Percentiles rank a stretch among this genome's conserved stretches.
These are phyloP conservation scores for Carex pumila DNA, from an alignment of 176 grass and related monocot genomes.

Conservation along the genomic window DNA sequence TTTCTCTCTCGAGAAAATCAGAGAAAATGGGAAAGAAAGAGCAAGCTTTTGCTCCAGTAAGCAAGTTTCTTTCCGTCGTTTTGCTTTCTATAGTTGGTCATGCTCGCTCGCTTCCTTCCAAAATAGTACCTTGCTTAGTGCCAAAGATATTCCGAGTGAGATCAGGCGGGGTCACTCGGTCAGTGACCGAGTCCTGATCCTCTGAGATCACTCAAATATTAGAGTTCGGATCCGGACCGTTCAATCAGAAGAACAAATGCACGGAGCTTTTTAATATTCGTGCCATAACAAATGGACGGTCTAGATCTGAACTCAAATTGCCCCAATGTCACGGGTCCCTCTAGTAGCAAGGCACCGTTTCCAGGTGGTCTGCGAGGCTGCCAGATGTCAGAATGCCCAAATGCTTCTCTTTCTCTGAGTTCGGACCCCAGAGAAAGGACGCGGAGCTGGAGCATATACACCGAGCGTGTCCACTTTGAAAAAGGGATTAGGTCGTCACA, in stretches of 20 bases:
- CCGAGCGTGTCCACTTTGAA: background rate
- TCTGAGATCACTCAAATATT: no score
- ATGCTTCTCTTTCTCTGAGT: background rate
- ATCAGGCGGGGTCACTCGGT: background rate
- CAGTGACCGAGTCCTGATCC: background rate
- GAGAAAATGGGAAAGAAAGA: background rate
- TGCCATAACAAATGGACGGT: no score
- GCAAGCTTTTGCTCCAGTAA: background rate
- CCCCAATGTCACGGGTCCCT: background rate
- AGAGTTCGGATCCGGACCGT: no score
- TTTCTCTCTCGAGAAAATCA: background rate
- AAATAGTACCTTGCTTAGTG: background rate
- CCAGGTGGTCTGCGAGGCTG: background rate
- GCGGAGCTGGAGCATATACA: background rate
- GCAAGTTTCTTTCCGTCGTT: background rate
- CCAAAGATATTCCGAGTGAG: background rate
- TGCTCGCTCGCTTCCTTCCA: background rate
- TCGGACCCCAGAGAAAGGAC: background rate
- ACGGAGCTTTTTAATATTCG: no score
- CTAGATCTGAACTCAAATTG: no score
- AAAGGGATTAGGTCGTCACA: background rate
- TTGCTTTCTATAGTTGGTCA: background rate
- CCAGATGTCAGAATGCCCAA: background rate
- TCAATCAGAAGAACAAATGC: no score
- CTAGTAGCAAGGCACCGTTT: background rate